Evolutionary conservation across 2,329 filamentous ascomycete genomes (phyloP).

Genomic region (Monilinia fructicola): DNA sequence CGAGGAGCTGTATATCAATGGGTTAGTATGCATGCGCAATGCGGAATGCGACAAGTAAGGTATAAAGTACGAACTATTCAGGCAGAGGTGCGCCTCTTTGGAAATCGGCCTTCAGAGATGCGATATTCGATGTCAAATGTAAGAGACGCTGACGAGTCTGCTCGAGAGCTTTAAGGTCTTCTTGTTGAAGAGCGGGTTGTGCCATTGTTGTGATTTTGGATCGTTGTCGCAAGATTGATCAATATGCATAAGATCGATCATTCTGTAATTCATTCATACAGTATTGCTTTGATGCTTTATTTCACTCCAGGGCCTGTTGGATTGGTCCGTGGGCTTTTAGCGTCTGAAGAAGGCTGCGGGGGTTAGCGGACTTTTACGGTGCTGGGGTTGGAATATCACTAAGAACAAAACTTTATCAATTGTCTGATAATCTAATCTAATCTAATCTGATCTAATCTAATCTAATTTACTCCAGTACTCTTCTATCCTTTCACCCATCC

Average conservation of each 20-base stretch:
- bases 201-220: conserved; percentile 29
- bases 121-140: conserved; percentile 68
- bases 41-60: background rate
- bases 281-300: background rate
- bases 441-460: too few relatives aligned
- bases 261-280: background rate
- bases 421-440: background rate
- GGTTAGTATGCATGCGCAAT: conserved; percentile 24
- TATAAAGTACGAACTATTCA: conserved; percentile 52
- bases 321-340: background rate
- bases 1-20: conserved; percentile 54
- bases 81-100: conserved; percentile 65
- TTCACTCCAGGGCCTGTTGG: background rate
- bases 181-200: conserved; percentile 38
- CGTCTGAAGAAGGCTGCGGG: conserved; percentile 5
- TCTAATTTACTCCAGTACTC: too few relatives aligned
- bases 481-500: too few relatives aligned
- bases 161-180: conserved; percentile 68
- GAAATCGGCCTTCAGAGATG: conserved; percentile 61
- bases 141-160: conserved; percentile 66
- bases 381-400: too few relatives aligned
- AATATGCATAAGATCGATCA: too few relatives aligned
- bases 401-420: too few relatives aligned
- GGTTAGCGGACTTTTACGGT: background rate
- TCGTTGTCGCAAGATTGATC: conserved; percentile 4